Evolutionary conservation across 495 filamentous ascomycete species (phyloP).

Genomic region (Choiromyces venosus): DNA sequence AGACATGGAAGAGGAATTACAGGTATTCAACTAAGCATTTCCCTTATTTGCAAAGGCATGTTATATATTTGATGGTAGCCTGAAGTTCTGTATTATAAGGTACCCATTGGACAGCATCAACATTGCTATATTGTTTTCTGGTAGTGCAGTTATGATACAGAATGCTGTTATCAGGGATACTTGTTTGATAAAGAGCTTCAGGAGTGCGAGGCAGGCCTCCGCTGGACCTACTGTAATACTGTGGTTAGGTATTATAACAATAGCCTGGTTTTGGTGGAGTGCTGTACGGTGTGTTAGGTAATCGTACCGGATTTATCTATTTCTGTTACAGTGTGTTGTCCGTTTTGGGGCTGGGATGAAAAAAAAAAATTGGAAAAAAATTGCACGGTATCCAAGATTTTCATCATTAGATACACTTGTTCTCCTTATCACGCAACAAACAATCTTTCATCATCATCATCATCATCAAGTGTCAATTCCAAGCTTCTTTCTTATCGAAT

Average conservation of each 20-base stretch:
- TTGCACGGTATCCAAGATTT: background rate
- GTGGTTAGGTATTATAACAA: background rate
- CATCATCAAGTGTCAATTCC: background rate
- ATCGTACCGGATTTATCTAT: background rate
- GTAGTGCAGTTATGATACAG: background rate
- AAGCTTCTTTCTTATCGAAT: background rate
- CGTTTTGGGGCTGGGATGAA: background rate
- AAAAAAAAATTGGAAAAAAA: background rate
- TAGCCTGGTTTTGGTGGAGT: background rate
- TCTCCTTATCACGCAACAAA: background rate
- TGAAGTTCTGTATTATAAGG: no score
- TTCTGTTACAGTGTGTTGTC: background rate
- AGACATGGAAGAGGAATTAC: no score
- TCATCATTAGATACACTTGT: background rate
- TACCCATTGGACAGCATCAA: no score
- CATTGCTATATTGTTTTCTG: no score
- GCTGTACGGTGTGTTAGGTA: no score
- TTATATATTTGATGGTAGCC: no score
- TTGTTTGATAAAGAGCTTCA: no score
- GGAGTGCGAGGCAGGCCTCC: no score
- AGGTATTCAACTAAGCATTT: no score
- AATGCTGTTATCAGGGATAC: no score
- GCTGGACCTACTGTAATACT: no score
- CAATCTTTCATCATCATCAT: background rate
- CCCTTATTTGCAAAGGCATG: no score